Base-by-base conservation (phyloP, 106 monocot species). In the Alisma plantagoaquatica region DNA sequence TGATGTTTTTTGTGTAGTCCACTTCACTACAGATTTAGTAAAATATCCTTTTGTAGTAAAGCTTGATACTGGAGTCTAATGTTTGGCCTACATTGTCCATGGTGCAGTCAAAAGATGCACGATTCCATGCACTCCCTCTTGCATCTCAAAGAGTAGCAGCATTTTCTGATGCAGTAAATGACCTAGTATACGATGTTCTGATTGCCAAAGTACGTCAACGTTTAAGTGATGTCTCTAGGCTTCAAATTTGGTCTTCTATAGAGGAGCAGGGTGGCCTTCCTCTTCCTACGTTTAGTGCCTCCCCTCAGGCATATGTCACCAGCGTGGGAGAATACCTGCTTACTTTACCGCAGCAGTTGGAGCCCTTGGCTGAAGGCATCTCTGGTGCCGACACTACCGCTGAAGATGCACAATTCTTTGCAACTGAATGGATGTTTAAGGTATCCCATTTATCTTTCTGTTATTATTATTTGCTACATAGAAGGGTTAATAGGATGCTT, bases 351-450 rank as follows among this genome's bases (percentile, higher is more conserved):
- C 88, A 84, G 63, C 96, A 96, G 44, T 55, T 96, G 60, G 96
- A 96, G 50, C 88, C 88, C 23, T 65, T 96, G 43, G 78, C 81
- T 17, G 94, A 88, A 67, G 84, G 80, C 19, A 77, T 81, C 53
- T 70, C 87, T 23, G 64, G 59, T 50, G 59, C 59, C 24, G 86
- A 82, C 49, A 47, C 64, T 18, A 55, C 69, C 24, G 49, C 69
- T 50, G 94, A 96, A 46, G 94, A 94, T 24, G 84, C 84, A 3
- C 96, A 96, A 35, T 68, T 96, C 50, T 89, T 96, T 51, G 96
- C 96, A 20, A 89, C 88, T n/a, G 96, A 96, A 61, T 96, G 96
- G 96, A 81, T 96, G 77, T 84, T 88, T 44, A 96, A 96, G 88
- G 88, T 96, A 57, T 10, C 1, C 24, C 14, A 38, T 5, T 38